Percentiles rank a stretch among this genome's conserved stretches.
Conservation (phyloP, 192 early-diverging fungal species). For the Coemansia aciculifera region DNA sequence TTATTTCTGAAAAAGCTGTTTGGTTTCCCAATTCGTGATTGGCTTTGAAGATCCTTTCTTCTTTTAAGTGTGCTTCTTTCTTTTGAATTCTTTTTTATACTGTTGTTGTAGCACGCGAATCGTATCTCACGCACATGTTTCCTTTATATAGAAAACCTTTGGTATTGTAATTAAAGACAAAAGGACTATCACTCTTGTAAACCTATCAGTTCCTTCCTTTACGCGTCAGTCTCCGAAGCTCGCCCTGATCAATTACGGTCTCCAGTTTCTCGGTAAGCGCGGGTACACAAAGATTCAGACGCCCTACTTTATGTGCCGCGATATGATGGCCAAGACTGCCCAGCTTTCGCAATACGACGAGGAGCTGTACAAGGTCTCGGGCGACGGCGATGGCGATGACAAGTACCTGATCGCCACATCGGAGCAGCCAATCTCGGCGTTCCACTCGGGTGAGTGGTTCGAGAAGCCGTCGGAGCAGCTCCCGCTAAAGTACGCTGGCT, state of each 20-base stretch:
- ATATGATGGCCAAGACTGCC: slow-evolving; percentile 97
- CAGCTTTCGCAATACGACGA: slow-evolving; percentile 98
- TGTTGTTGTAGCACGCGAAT: no score
- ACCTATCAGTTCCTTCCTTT: no score
- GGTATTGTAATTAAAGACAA: no score
- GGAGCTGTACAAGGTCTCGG: slow-evolving; percentile 91
- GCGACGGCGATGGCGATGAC: slow-evolving; percentile 78
- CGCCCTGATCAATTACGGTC: slow-evolving; percentile 94
- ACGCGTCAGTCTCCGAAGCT: no score
- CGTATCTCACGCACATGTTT: no score
- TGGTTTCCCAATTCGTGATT: no score
- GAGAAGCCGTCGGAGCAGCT: slow-evolving; percentile 87
- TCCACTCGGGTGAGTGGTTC: slow-evolving; percentile 96
- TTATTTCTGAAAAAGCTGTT: no score
- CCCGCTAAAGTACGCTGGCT: slow-evolving; percentile 91
- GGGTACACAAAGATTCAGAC: slow-evolving; percentile 94
- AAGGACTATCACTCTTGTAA: no score
- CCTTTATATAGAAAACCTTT: no score
- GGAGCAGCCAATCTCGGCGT: slow-evolving; percentile 98
- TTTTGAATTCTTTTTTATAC: no score
- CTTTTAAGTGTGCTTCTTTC: no score
- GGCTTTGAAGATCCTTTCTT: no score
- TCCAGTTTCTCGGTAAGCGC: slow-evolving; percentile 80
- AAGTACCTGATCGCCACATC: slow-evolving; percentile 99
- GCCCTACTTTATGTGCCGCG: slow-evolving; percentile 97